Evolutionary conservation across 148 eudicot species (phyloP), one percentile per base, ranked within the genome.

Genomic region (Amaranthus hypochondriacus): DNA sequence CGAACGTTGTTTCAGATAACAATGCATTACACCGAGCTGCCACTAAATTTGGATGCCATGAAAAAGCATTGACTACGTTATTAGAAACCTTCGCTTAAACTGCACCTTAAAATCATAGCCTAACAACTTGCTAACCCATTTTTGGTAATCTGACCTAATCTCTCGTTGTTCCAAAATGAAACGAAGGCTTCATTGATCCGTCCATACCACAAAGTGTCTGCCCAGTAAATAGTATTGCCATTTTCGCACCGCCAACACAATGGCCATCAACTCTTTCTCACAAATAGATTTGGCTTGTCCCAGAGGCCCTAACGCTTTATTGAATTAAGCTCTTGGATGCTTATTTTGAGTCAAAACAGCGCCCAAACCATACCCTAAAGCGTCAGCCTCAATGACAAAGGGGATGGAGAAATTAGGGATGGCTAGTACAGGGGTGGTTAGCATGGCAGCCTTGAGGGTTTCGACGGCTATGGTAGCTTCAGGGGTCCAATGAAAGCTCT

Each of bases 201-300:
- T 18, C 18, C 18, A 18, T 18, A 18, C 18, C 18, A 18, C 18
- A 18, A 18, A 18, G 18, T 18, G 18, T 18, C 18, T 18, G 18
- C 75, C 75, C 56, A 72, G 4, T 7, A 72, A 11, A 10, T 72
- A 72, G 3, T n/a, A 46, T 39, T 46, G 6, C 75, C 67, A 72
- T 3, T 48, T 47, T 3, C 7, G 65, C 11, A 60, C 66, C 0
- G 67, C 66, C 15, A 72, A 2, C 5, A 44, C 61, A 14, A 70
- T 3, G 2, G 61, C 73, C 43, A 66, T 1, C 5, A 68, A 8
- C 39, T 67, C 7, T 18, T 18, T 18, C 18, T 18, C 18, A 18
- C 18, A 18, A 18, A 18, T 18, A 18, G 18, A 18, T 6, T n/a
- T 3, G 13, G 0, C 4, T 4, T 8, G 12, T 21, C 1, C 14